A percentile compares a stretch with the other conserved stretches of the same genome.
phyloP scores from a whole-genome alignment of 371 early-diverging fungal genomes.

The Capillidium heterosporum region DNA sequence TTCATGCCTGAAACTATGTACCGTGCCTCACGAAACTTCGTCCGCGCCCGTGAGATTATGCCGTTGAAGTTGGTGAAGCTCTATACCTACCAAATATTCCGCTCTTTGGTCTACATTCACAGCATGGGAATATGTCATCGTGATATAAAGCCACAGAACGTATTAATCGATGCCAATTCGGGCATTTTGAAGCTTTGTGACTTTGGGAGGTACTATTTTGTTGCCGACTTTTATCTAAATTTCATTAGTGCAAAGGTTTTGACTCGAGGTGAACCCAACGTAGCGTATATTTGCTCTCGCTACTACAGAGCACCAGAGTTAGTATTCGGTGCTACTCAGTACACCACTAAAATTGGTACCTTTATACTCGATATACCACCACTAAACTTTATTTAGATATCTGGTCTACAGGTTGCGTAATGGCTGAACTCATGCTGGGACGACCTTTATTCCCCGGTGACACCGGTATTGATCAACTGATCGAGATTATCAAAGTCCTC shows the following conservation, averaged over 20 bases:
- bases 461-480: slow-evolving; percentile 97
- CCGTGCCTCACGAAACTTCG: slow-evolving; percentile 70
- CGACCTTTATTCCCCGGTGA: slow-evolving; percentile 98
- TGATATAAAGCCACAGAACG: slow-evolving; percentile 98
- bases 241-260: slow-evolving; percentile 96
- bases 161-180: slow-evolving; percentile 73
- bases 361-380: neutral
- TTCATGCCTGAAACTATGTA: slow-evolving; percentile 92
- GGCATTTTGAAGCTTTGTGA: slow-evolving; percentile 96
- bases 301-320: slow-evolving; percentile 99
- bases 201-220: slow-evolving; percentile 90
- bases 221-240: neutral
- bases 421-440: slow-evolving; percentile 93
- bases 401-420: slow-evolving; percentile 98
- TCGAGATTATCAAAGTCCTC: slow-evolving; percentile 97
- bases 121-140: slow-evolving; percentile 79
- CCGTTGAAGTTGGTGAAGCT: slow-evolving; percentile 83
- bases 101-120: slow-evolving; percentile 92
- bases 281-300: slow-evolving; percentile 95
- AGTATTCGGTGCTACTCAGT: slow-evolving; percentile 89
- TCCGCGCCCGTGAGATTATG: slow-evolving; percentile 76
- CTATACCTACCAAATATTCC: slow-evolving; percentile 92
- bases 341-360: slow-evolving; percentile 71
- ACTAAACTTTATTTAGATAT: slow-evolving; percentile 35
- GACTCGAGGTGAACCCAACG: slow-evolving; percentile 85